Evolutionary conservation across 2,329 filamentous ascomycete species (phyloP).

Genomic region (Pseudogymnoascus verrucosus): DNA sequence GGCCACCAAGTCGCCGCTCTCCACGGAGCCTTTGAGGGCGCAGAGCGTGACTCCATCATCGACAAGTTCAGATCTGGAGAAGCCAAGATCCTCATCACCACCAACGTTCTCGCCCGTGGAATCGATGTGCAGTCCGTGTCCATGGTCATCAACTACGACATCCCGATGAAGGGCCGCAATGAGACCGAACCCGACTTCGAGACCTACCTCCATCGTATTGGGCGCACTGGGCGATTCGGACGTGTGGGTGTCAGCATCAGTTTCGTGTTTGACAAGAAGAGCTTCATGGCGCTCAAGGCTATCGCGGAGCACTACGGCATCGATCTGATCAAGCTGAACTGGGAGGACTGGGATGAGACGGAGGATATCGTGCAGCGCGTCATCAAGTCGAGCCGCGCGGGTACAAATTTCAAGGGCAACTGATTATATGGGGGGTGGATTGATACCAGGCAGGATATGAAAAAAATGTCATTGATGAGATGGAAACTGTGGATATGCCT

Average conservation of each 20-base stretch:
- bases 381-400: slow-evolving; percentile 62
- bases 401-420: slow-evolving; percentile 36
- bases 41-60: slow-evolving; percentile 74
- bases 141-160: slow-evolving; percentile 97
- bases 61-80: slow-evolving; percentile 77
- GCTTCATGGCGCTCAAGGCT: slow-evolving; percentile 68
- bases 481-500: slow-evolving; percentile 1
- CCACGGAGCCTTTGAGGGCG: slow-evolving; percentile 79
- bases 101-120: slow-evolving; percentile 90
- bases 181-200: slow-evolving; percentile 84
- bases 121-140: slow-evolving; percentile 92
- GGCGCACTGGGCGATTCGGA: slow-evolving; percentile 91
- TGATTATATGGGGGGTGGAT: not conserved
- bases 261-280: slow-evolving; percentile 81
- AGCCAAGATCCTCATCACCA: slow-evolving; percentile 95
- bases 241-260: slow-evolving; percentile 93
- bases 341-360: slow-evolving; percentile 83
- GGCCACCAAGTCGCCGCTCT: slow-evolving; percentile 88
- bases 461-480: not conserved
- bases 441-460: slow-evolving; percentile 4
- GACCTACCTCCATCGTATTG: slow-evolving; percentile 96
- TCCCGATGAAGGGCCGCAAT: slow-evolving; percentile 65
- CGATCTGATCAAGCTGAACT: slow-evolving; percentile 71
- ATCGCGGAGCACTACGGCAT: slow-evolving; percentile 77
- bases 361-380: slow-evolving; percentile 75